Evolutionary conservation across 192 early-diverging fungal genomes (phyloP).

Genomic region (Umbelopsis ramanniana): DNA sequence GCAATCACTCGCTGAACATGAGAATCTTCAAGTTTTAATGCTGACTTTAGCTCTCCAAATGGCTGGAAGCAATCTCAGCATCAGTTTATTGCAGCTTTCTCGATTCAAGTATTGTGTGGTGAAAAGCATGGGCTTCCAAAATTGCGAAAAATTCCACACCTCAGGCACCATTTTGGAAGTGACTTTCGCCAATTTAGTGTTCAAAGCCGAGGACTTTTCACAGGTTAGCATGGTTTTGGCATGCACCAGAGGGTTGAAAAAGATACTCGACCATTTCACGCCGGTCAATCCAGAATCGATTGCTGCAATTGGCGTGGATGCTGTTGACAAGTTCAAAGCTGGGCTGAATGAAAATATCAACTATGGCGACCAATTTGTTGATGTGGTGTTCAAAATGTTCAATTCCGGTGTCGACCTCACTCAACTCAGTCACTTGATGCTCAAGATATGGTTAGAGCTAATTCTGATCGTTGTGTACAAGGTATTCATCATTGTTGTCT

Average conservation of each 20-base stretch:
- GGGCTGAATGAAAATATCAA: constrained; percentile 37
- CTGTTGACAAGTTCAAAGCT: constrained; percentile 27
- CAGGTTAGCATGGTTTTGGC: constrained; percentile 41
- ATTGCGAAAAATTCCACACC: constrained; percentile 45
- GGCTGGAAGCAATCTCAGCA: constrained; percentile 54
- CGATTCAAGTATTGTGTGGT: constrained; percentile 53
- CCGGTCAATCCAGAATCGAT: constrained; percentile 41
- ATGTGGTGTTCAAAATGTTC: constrained; percentile 58
- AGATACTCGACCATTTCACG: constrained; percentile 45
- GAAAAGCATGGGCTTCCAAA: constrained; percentile 54
- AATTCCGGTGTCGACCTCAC: constrained; percentile 53
- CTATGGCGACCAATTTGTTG: constrained; percentile 54
- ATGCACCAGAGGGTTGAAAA: constrained; percentile 44
- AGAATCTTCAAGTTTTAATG: constrained; percentile 48
- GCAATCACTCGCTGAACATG: constrained; percentile 34
- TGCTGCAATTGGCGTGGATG: constrained; percentile 31
- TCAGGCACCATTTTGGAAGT: constrained; percentile 38
- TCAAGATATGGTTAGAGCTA: constrained; percentile 60
- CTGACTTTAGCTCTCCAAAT: constrained; percentile 59
- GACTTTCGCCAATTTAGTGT: constrained; percentile 46
- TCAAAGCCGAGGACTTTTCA: constrained; percentile 38
- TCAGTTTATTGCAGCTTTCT: constrained; percentile 47
- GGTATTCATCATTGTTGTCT: constrained; percentile 29
- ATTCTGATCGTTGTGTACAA: constrained; percentile 63
- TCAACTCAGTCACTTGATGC: constrained; percentile 45